Evolutionary conservation across 371 early-diverging fungal species (phyloP), one percentile per base, ranked within the genome.

Genomic region (Capillidium heterosporum): DNA sequence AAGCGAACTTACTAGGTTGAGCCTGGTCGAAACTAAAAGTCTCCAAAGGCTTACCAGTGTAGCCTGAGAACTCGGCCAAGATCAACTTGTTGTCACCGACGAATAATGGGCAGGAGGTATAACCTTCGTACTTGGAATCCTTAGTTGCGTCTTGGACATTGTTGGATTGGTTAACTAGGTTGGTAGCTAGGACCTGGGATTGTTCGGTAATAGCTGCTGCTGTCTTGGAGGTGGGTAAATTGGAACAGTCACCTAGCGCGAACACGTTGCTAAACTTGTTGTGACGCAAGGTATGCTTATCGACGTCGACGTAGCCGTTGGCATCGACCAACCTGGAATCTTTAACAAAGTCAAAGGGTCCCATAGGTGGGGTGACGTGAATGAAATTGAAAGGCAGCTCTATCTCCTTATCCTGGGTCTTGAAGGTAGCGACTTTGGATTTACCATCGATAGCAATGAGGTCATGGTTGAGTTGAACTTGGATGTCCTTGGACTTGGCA

Each of bases 311-410:
- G 69, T 75, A 89, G 27, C 91, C 91, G 57, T 77, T 83, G 0
- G 80, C 75, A 61, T 90, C 84, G 27, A 81, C 78, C 31, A 91
- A 62, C 7, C 66, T 67, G 41, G 80, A 80, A 48, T 74, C 68
- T 58, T 81, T 82, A 68, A 90, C 78, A 59, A 86, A 90, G 32
- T 75, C 72, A 39, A 81, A 84, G 26, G 89, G 72, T 41, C 78
- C 72, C 80, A 86, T 86, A 28, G 87, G 88, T 53, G 89, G 91
- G n/a, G 85, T 79, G 48, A 87, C 91, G 60, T 91, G 91, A 62
- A 90, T 67, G 44, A 91, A 81, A 54, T 89, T 85, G 60, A 84
- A 91, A 24, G 77, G 68, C 48, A 76, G 68, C 0, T 74, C 71
- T 56, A 77, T 62, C 24, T 75, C 54, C 42, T 53, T 35, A 53